Percentiles rank a stretch among this genome's conserved stretches.
Conservation (phyloP, 805 yeast species). For the Saturnispora serradocipensis region DNA sequence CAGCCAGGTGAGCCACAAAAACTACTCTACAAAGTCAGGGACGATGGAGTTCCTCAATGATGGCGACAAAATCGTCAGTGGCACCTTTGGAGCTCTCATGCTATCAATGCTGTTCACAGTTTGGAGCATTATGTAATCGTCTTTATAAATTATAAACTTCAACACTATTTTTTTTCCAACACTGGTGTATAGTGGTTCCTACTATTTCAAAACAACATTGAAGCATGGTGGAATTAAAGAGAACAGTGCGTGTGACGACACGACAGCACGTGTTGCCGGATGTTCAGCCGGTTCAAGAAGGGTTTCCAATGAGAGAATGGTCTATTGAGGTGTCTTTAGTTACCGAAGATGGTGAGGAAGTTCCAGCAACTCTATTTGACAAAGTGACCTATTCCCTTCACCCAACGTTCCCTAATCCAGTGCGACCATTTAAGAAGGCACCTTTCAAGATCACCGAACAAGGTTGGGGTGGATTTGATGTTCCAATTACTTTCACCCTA, state of each 20-base stretch:
- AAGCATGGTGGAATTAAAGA: slow-evolving; percentile 46
- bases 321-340: slow-evolving; percentile 65
- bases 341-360: slow-evolving; percentile 70
- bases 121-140: background rate
- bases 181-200: background rate
- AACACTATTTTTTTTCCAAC: background rate
- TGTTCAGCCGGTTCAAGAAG: slow-evolving; percentile 77
- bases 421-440: slow-evolving; percentile 64
- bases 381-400: slow-evolving; percentile 89
- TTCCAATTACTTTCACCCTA: slow-evolving; percentile 67
- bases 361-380: slow-evolving; percentile 83
- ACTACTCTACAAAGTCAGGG: background rate
- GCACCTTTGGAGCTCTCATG: background rate
- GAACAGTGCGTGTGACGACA: slow-evolving; percentile 83
- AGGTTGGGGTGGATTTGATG: slow-evolving; percentile 98
- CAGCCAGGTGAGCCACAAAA: background rate
- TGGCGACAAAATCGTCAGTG: background rate
- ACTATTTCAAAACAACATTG: slow-evolving; percentile 5
- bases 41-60: background rate
- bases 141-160: background rate
- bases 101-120: background rate
- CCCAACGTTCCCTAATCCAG: slow-evolving; percentile 90
- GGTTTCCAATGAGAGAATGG: slow-evolving; percentile 94
- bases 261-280: slow-evolving; percentile 75
- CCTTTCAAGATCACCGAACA: slow-evolving; percentile 86